Base-by-base conservation (phyloP, 257 asterid species). In the Solanum paucissectum region DNA sequence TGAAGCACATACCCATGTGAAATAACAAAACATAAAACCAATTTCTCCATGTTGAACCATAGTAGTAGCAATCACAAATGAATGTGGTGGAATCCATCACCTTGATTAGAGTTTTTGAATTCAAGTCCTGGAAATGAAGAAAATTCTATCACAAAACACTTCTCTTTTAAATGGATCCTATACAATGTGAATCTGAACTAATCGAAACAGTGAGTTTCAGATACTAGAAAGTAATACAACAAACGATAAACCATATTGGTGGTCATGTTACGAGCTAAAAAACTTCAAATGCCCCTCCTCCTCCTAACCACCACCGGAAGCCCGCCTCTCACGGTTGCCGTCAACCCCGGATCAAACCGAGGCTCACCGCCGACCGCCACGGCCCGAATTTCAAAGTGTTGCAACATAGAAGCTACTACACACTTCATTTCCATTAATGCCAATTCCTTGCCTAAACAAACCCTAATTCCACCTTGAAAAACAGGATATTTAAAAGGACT, bases 331-430 rank as follows among this genome's bases (percentile, higher is more conserved):
- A 93, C 90, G 9, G 96, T 94, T 25, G 98, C 94, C 0, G 98
- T 94, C 2, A 95, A 90, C 68, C 98, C 98, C 0, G 98, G 98
- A 4, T 96, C 93, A 87, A 95, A 95, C 2, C 88, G 85, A 5
- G 93, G 95, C 5, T 79, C 66, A 25, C 84, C 0, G 13, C 74
- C 21, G 46, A 36, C 3, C 37, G 49, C 5, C 87, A 90, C 12
- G 88, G 79, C 44, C 82, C 32, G 11, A 34, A 95, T 11, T 11
- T 87, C 92, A 16, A 96, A 96, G 23, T 87, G 86, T 16, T 92
- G 89, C 68, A 96, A 62, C 6, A 95, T 23, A 2, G 94, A 89
- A 27, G 92, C 37, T 0, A 94, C 95, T 3, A 96, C 96, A 46
- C 91, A 87, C 81, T 95, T 94, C 7, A 95, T 72, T 92, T 95